Conservation (phyloP, 2,329 filamentous ascomycete species). For the Stagonosporopsis vannaccii region DNA sequence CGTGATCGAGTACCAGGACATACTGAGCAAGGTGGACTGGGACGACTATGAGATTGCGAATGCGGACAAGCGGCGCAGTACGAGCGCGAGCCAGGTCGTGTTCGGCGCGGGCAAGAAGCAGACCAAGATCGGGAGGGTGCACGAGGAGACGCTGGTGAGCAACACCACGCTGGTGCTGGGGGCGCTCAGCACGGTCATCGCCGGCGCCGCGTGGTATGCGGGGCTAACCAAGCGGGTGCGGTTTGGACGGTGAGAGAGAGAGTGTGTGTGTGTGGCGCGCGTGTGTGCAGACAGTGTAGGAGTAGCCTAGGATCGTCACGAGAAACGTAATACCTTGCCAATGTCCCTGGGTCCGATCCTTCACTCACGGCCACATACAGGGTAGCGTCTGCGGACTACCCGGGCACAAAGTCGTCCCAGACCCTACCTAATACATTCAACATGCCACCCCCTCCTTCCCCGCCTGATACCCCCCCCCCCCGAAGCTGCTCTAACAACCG, state of each 20-base stretch:
- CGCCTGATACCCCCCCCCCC: too few species aligned
- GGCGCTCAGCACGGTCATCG: conserved; percentile 43
- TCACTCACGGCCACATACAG: too few species aligned
- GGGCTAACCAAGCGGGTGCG: conserved; percentile 20
- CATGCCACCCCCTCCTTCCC: too few species aligned
- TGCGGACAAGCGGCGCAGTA: background rate
- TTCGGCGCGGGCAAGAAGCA: conserved; percentile 44
- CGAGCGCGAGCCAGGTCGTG: conserved; percentile 42
- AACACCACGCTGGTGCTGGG: conserved; percentile 49
- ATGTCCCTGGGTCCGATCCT: too few species aligned
- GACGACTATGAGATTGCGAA: conserved; percentile 52
- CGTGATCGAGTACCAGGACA: conserved; percentile 63
- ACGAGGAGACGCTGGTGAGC: conserved; percentile 55
- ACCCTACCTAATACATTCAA: too few species aligned
- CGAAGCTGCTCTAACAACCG: too few species aligned
- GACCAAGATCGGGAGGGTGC: conserved; percentile 52
- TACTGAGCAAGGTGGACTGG: conserved; percentile 53
- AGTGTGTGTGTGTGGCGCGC: too few species aligned
- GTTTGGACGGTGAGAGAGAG: conserved; percentile 1
- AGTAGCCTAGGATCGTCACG: too few species aligned
- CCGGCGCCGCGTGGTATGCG: conserved; percentile 42
- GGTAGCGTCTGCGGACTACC: too few species aligned
- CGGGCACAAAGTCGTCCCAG: too few species aligned
- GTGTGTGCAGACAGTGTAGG: too few species aligned
- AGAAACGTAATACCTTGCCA: too few species aligned